A percentile compares a stretch with the other conserved stretches of the same genome.
Conservation (phyloP, 1,284 basidiomycete species). For the Gastroboletus turbinatus region DNA sequence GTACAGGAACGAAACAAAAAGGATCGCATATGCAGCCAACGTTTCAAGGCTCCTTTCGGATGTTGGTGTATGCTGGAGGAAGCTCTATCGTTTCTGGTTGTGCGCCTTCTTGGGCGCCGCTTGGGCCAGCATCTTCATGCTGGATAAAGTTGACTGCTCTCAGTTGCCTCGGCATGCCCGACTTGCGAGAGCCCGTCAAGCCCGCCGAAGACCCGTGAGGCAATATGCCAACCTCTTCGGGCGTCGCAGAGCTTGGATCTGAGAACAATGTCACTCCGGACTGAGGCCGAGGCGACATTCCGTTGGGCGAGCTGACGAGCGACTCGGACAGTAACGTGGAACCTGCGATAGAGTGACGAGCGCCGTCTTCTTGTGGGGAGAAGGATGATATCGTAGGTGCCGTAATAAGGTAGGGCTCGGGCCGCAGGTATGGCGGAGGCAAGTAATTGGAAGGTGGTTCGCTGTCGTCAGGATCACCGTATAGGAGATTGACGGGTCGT, state of each 20-base stretch:
- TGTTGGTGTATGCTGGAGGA: slow-evolving; percentile 75
- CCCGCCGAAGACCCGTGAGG: slow-evolving; percentile 13
- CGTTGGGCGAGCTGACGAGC: slow-evolving; percentile 9
- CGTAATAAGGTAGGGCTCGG: slow-evolving; percentile 70
- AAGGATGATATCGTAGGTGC: slow-evolving; percentile 51
- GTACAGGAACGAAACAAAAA: slow-evolving; percentile 2
- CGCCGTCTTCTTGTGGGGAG: slow-evolving; percentile 23
- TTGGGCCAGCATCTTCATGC: slow-evolving; percentile 72
- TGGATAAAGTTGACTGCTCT: slow-evolving; percentile 77
- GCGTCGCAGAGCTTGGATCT: slow-evolving; percentile 24
- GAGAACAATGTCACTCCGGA: slow-evolving; percentile 25
- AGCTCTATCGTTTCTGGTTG: slow-evolving; percentile 73
- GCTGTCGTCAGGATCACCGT: slow-evolving; percentile 56
- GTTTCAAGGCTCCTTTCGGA: slow-evolving; percentile 31
- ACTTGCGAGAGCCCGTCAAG: slow-evolving; percentile 44
- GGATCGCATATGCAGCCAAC: neutral
- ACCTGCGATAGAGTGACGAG: slow-evolving; percentile 21
- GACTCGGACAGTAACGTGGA: slow-evolving; percentile 24
- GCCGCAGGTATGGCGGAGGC: slow-evolving; percentile 65
- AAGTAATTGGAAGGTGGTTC: slow-evolving; percentile 38
- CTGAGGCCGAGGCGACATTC: slow-evolving; percentile 16
- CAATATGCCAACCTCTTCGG: slow-evolving; percentile 29
- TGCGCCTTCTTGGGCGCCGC: slow-evolving; percentile 34
- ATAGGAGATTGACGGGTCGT: slow-evolving; percentile 61
- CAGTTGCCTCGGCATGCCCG: slow-evolving; percentile 42